These are phyloP conservation scores for Penicillium sp. DNA, from an alignment of 2,329 filamentous ascomycete species.

Conservation along the genomic window DNA sequence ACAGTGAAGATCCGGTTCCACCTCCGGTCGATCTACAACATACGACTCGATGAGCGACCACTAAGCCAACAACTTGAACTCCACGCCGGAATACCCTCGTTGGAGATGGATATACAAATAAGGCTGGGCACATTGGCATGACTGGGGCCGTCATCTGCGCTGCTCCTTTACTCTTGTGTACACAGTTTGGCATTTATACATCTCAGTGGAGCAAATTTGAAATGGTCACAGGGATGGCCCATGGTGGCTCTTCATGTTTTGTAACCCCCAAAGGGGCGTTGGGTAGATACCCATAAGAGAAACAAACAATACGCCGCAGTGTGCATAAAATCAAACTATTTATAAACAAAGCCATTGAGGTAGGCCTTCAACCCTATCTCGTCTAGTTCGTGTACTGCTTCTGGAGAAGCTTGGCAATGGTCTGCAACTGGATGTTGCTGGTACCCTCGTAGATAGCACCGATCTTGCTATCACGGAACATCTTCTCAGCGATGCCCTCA, in stretches of 20 bases:
- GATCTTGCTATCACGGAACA: conserved; percentile 96
- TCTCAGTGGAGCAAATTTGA: not conserved
- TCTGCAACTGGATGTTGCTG: conserved; percentile 67
- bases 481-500: conserved; percentile 97
- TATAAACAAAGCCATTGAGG: conserved; percentile 4
- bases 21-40: not conserved
- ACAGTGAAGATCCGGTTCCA: not conserved
- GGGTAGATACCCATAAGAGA: not conserved
- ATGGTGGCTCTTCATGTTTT: not conserved
- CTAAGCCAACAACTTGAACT: not conserved
- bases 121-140: not conserved
- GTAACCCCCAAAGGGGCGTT: not conserved
- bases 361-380: not conserved
- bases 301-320: conserved; percentile 1
- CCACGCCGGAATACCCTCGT: no score
- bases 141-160: not conserved
- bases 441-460: conserved; percentile 93
- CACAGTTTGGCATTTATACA: not conserved
- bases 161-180: not conserved
- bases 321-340: conserved; percentile 4
- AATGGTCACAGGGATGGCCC: not conserved
- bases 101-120: not conserved
- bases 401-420: conserved; percentile 69
- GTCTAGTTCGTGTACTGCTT: conserved; percentile 63
- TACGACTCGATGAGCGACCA: not conserved